These are phyloP conservation scores for Volvariella volvacea DNA, from an alignment of 1,284 basidiomycete genomes.

Conservation along the genomic window DNA sequence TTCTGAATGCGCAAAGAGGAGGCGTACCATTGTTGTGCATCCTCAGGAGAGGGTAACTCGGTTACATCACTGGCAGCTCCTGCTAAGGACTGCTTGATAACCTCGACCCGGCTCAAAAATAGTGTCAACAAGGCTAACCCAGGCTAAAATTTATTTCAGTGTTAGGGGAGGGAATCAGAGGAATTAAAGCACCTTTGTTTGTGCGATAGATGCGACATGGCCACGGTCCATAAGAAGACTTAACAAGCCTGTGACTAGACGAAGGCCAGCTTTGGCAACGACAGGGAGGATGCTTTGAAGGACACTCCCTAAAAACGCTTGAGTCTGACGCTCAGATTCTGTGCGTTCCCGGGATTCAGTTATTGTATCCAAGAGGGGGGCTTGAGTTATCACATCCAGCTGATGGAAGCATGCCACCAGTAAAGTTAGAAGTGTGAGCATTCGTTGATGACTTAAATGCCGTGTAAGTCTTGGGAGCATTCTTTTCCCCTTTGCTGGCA, in stretches of 20 bases:
- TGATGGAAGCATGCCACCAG: constrained; percentile 92
- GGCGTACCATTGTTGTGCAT: constrained; percentile 80
- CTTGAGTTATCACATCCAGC: constrained; percentile 81
- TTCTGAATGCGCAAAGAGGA: neutral
- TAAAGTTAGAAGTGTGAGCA: constrained; percentile 85
- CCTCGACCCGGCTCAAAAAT: constrained; percentile 87
- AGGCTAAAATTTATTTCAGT: constrained; percentile 70
- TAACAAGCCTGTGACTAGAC: constrained; percentile 83
- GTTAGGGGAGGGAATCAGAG: neutral
- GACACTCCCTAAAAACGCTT: constrained; percentile 82
- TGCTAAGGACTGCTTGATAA: constrained; percentile 74
- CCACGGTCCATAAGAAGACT: constrained; percentile 82
- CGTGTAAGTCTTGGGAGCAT: constrained; percentile 86
- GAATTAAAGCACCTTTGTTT: constrained; percentile 81
- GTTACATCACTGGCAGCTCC: constrained; percentile 41
- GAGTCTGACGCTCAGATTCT: constrained; percentile 85
- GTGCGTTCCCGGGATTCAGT: constrained; percentile 58
- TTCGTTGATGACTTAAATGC: constrained; percentile 76
- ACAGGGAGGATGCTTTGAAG: constrained; percentile 83
- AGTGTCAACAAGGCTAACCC: constrained; percentile 91
- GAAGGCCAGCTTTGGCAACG: constrained; percentile 72
- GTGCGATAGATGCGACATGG: constrained; percentile 66
- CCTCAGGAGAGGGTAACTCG: constrained; percentile 60
- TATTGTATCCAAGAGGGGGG: constrained; percentile 62
- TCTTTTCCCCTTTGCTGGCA: constrained; percentile 89